phyloP scores from a whole-genome alignment of 352 stramenopile species.

The Phytopythium mirpurense region DNA sequence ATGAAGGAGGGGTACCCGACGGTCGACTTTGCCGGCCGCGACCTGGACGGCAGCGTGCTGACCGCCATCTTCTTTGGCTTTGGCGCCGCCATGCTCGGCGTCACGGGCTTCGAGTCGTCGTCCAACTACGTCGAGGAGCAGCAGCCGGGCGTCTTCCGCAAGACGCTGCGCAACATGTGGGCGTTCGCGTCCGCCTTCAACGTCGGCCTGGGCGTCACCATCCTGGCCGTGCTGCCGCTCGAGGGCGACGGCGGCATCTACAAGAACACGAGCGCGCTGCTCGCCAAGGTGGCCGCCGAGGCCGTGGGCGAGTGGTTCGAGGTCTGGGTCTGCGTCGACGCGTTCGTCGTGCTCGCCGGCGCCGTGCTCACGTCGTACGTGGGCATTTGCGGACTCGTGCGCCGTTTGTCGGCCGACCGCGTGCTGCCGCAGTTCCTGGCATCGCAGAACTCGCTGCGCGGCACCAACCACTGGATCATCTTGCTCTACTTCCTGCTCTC shows the following conservation, averaged over 20 bases:
- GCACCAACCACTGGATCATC: slow-evolving; percentile 87
- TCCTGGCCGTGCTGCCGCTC: slow-evolving; percentile 74
- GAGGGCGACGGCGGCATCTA: not conserved
- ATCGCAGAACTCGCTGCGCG: slow-evolving; percentile 53
- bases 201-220: slow-evolving; percentile 63
- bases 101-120: slow-evolving; percentile 89
- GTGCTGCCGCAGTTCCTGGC: slow-evolving; percentile 59
- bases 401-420: slow-evolving; percentile 75
- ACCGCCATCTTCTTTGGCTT: slow-evolving; percentile 79
- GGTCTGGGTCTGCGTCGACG: slow-evolving; percentile 77
- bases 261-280: slow-evolving; percentile 52
- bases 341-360: slow-evolving; percentile 86
- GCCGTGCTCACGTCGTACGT: slow-evolving; percentile 88
- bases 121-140: slow-evolving; percentile 91
- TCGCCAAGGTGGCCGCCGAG: slow-evolving; percentile 66
- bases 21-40: slow-evolving; percentile 46
- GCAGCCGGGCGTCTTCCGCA: slow-evolving; percentile 74
- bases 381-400: slow-evolving; percentile 81
- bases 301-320: slow-evolving; percentile 50
- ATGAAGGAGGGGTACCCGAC: slow-evolving; percentile 40
- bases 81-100: slow-evolving; percentile 84
- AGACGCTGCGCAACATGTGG: slow-evolving; percentile 85
- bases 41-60: slow-evolving; percentile 42
- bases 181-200: slow-evolving; percentile 85
- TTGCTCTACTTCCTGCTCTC: slow-evolving; percentile 68